Percentiles rank a stretch among this genome's conserved stretches.
phyloP scores from a whole-genome alignment of 495 filamentous ascomycete genomes.

The Amorphotheca resinae region DNA sequence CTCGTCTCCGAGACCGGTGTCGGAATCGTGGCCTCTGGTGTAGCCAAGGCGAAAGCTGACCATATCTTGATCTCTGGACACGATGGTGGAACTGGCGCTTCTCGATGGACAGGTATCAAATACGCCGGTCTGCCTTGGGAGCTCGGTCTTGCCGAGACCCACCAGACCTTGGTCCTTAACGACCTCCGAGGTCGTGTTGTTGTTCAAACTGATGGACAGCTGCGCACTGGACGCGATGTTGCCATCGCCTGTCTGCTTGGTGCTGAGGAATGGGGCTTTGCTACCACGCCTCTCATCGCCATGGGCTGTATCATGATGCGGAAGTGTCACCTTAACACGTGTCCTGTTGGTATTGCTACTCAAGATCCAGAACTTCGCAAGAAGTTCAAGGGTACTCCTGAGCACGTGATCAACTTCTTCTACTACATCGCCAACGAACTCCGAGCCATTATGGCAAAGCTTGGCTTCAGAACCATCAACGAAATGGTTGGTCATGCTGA shows the following conservation, averaged over 20 bases:
- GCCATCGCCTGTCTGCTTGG: slow-evolving; percentile 94
- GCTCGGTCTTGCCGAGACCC: slow-evolving; percentile 92
- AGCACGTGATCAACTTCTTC: slow-evolving; percentile 99
- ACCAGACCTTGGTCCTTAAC: slow-evolving; percentile 97
- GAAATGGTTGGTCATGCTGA: slow-evolving; percentile 98
- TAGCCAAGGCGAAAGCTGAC: slow-evolving; percentile 96
- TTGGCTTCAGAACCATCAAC: slow-evolving; percentile 91
- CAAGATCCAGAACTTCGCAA: slow-evolving; percentile 90
- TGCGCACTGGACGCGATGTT: slow-evolving; percentile 88
- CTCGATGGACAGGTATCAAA: slow-evolving; percentile 98
- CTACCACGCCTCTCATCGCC: slow-evolving; percentile 92
- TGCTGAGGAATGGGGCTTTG: slow-evolving; percentile 97
- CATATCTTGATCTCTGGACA: slow-evolving; percentile 97
- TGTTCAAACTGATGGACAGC: slow-evolving; percentile 95
- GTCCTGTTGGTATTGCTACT: slow-evolving; percentile 93
- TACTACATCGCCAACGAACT: slow-evolving; percentile 98
- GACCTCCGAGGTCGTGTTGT: slow-evolving; percentile 94
- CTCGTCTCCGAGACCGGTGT: slow-evolving; percentile 97
- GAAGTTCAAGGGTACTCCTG: slow-evolving; percentile 89
- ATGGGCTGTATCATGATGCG: slow-evolving; percentile 98
- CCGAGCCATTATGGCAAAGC: slow-evolving; percentile 93
- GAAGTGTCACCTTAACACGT: slow-evolving; percentile 61
- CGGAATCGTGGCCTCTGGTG: slow-evolving; percentile 95
- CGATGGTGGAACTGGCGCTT: slow-evolving; percentile 96
- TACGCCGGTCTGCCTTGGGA: slow-evolving; percentile 99